Percentiles rank a stretch among this genome's conserved stretches.
Conservation (phyloP, 805 yeast genomes). For the Kluyveromyces starmeri region DNA sequence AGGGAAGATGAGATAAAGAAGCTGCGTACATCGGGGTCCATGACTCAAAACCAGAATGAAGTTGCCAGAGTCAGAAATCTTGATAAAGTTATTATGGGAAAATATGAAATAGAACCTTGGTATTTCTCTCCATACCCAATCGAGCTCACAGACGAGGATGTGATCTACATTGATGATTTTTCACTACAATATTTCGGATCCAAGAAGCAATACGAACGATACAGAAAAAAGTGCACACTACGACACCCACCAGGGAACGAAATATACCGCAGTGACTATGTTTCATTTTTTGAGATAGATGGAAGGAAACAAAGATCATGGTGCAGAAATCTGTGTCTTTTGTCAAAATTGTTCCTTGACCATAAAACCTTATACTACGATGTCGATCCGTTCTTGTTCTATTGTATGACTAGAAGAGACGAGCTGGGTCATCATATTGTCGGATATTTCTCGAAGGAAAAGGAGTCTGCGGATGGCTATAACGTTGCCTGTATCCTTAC, state of each 20-base stretch:
- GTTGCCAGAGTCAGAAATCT: constrained; percentile 87
- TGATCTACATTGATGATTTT: constrained; percentile 84
- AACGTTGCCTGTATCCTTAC: constrained; percentile 97
- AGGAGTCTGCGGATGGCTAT: constrained; percentile 90
- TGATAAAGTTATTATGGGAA: constrained; percentile 71
- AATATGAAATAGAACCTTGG: constrained; percentile 95
- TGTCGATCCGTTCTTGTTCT: constrained; percentile 94
- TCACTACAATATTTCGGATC: constrained; percentile 85
- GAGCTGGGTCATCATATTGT: constrained; percentile 91
- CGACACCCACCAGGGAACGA: constrained; percentile 98
- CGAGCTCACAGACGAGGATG: constrained; percentile 88
- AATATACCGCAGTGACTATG: constrained; percentile 84
- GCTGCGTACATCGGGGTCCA: constrained; percentile 89
- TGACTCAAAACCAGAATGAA: constrained; percentile 84
- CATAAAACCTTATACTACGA: constrained; percentile 96
- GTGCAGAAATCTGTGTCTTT: constrained; percentile 89
- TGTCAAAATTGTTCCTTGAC: constrained; percentile 86
- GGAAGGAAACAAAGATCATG: constrained; percentile 94
- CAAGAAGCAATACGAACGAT: constrained; percentile 83
- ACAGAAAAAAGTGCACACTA: constrained; percentile 76
- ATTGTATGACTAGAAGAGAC: constrained; percentile 88
- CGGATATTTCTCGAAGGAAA: constrained; percentile 94
- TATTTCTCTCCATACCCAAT: constrained; percentile 96
- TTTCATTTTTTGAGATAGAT: constrained; percentile 94
- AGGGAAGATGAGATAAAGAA: constrained; percentile 91